Base-by-base conservation (phyloP, 2,329 filamentous ascomycete genomes). In the Cordyceps tenuipes region DNA sequence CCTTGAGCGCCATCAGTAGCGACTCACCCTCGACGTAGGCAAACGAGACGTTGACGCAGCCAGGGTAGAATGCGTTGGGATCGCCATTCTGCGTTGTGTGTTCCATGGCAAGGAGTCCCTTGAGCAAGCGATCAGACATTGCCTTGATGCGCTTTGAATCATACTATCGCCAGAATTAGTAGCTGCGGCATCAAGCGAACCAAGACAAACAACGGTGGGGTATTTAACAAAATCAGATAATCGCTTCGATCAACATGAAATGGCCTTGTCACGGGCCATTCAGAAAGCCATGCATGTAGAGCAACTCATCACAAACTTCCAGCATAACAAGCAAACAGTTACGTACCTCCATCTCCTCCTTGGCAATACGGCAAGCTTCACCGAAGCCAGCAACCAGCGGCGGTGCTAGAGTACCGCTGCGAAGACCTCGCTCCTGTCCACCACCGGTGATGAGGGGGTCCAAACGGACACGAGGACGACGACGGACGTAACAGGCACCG, bases 21-120 rank as follows among this genome's bases (percentile, higher is more conserved):
- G 94, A 97, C 76, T 99, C 94, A 66, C 94, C 94, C 76, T 99
- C 94, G 5, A 99, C 91, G 69, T 99, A 99, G 39, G 94, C 93
- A 70, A 99, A 99, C 0, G 94, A 99, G 12, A 99, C 89, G 73
- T 99, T 99, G 63, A 99, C 93, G 68, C 94, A 99, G 64, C 94
- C 94, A 2, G 94, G 91, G 72, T 99, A 99, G 74, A 95, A 95
- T 57, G 84, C 82, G 5, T 88, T 75, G 2, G 86, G 81, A 67
- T 94, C 91, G 55, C 94, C 94, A 69, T 99, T 99, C 67, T 96
- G 86, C 9, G 82, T 84, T 2, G 94, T 96, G 75, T 99, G 94
- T 72, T 97, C 94, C 78, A 99, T 83, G 6, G 90, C 75, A 21
- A 99, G 79, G 3, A 99, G 86, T 2, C 91, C 92, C 19, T 89